phyloP scores from a whole-genome alignment of 2,329 filamentous ascomycete species.

The Polychaeton citri region DNA sequence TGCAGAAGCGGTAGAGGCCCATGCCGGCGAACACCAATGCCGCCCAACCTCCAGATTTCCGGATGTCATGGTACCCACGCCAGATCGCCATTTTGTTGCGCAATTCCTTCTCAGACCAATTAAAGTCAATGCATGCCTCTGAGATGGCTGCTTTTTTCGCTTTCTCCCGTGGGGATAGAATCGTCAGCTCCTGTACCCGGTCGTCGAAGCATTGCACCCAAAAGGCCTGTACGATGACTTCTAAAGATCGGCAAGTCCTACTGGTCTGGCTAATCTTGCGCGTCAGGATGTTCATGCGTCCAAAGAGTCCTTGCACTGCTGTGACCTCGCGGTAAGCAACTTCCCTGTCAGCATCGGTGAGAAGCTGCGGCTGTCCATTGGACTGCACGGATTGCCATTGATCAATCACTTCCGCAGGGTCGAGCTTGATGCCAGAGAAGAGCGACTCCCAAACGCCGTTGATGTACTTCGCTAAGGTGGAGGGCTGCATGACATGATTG shows the following conservation, averaged over 20 bases:
- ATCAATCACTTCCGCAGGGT: constrained; percentile 24
- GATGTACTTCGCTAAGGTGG: constrained; percentile 35
- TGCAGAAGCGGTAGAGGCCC: constrained; percentile 47
- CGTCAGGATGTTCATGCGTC: constrained; percentile 30
- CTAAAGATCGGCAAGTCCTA: constrained; percentile 41
- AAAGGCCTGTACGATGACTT: constrained; percentile 44
- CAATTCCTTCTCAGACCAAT: constrained; percentile 45
- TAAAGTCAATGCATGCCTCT: constrained; percentile 41
- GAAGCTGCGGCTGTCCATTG: constrained; percentile 14
- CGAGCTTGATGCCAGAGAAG: constrained; percentile 28
- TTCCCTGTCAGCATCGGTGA: constrained; percentile 11
- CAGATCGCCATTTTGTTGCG: constrained; percentile 41
- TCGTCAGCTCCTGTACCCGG: constrained; percentile 30
- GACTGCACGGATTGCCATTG: constrained; percentile 21
- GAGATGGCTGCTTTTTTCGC: constrained; percentile 39
- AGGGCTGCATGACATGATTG: constrained; percentile 32
- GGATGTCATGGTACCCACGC: constrained; percentile 47
- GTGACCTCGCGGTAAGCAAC: constrained; percentile 7
- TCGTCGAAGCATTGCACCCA: constrained; percentile 45
- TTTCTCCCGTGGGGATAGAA: constrained; percentile 21
- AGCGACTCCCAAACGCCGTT: constrained; percentile 38
- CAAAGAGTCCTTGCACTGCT: constrained; percentile 21
- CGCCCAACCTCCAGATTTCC: constrained; percentile 43
- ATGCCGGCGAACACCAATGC: constrained; percentile 44
- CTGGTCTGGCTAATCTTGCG: constrained; percentile 36